A percentile compares a stretch with the other conserved stretches of the same genome.
These are phyloP conservation scores for Plasmodium relictum DNA, from an alignment of 169 alveolate species.

Conservation along the genomic window DNA sequence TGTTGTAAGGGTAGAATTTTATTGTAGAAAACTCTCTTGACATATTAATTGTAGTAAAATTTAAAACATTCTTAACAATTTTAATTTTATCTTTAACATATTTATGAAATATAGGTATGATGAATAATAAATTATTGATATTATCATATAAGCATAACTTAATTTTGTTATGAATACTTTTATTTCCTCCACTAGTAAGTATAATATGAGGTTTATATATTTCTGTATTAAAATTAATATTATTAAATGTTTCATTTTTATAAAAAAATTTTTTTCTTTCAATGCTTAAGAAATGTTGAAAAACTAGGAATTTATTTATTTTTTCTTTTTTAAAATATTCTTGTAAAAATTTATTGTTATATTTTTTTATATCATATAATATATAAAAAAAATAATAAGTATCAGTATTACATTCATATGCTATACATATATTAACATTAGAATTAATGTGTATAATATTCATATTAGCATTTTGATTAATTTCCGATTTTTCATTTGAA, in stretches of 20 bases:
- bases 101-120: slow-evolving; percentile 74
- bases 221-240: slow-evolving; percentile 74
- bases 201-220: slow-evolving; percentile 45
- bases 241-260: slow-evolving; percentile 5
- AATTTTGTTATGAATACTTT: slow-evolving; percentile 47
- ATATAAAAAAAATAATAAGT: slow-evolving; percentile 65
- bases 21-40: slow-evolving; percentile 27
- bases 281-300: slow-evolving; percentile 70
- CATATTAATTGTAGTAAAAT: slow-evolving; percentile 52
- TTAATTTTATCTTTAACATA: slow-evolving; percentile 70
- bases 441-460: slow-evolving; percentile 70
- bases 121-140: slow-evolving; percentile 63
- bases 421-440: slow-evolving; percentile 60
- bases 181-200: slow-evolving; percentile 67
- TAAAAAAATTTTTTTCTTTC: slow-evolving; percentile 13
- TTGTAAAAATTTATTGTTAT: slow-evolving; percentile 20
- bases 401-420: slow-evolving; percentile 48
- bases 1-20: slow-evolving; percentile 52
- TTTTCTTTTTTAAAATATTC: slow-evolving; percentile 56
- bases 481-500: slow-evolving; percentile 13
- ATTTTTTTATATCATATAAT: slow-evolving; percentile 41
- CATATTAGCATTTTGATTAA: slow-evolving; percentile 58
- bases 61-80: slow-evolving; percentile 61
- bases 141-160: slow-evolving; percentile 76
- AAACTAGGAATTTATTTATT: slow-evolving; percentile 27